Conservation (phyloP, 352 stramenopile genomes). For the Phytopythium montanum region DNA sequence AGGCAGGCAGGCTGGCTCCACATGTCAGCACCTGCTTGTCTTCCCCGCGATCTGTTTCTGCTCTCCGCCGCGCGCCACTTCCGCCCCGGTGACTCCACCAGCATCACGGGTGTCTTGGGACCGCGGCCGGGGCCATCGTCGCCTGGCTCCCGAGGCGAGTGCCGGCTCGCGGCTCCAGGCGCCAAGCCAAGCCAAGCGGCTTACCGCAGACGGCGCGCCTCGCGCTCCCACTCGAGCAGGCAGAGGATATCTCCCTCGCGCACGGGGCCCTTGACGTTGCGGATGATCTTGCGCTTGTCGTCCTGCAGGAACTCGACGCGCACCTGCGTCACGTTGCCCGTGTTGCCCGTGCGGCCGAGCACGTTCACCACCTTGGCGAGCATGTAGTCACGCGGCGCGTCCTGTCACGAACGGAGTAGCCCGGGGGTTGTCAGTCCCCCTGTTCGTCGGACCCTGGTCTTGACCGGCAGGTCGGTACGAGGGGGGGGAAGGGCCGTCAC, state of each 20-base stretch:
- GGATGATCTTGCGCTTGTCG: slow-evolving; percentile 98
- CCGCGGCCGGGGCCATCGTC: slow-evolving; percentile 16
- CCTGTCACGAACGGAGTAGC: slow-evolving; percentile 24
- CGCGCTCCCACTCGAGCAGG: slow-evolving; percentile 99
- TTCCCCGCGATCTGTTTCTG: neutral
- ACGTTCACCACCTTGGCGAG: slow-evolving; percentile 98
- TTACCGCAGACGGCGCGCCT: slow-evolving; percentile 98
- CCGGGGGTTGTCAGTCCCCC: too few relatives aligned
- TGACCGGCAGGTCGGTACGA: too few relatives aligned
- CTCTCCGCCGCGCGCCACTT: neutral
- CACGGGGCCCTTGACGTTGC: slow-evolving; percentile 99
- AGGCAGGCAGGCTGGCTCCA: neutral
- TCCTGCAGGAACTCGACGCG: slow-evolving; percentile 99
- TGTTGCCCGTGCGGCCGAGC: slow-evolving; percentile 99
- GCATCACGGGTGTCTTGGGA: slow-evolving; percentile 8
- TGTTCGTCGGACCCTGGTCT: too few relatives aligned
- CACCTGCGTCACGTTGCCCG: slow-evolving; percentile 99
- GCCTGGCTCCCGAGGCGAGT: neutral
- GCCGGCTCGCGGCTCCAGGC: slow-evolving; percentile 3
- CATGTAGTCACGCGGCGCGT: slow-evolving; percentile 92
- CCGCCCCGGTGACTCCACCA: slow-evolving; percentile 9
- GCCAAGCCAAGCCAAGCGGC: slow-evolving; percentile 18
- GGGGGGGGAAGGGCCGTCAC: too few relatives aligned
- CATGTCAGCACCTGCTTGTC: neutral
- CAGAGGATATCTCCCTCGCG: slow-evolving; percentile 98